Base-by-base conservation (phyloP, 2,329 filamentous ascomycete species). In the Sporothrix brasiliensis region DNA sequence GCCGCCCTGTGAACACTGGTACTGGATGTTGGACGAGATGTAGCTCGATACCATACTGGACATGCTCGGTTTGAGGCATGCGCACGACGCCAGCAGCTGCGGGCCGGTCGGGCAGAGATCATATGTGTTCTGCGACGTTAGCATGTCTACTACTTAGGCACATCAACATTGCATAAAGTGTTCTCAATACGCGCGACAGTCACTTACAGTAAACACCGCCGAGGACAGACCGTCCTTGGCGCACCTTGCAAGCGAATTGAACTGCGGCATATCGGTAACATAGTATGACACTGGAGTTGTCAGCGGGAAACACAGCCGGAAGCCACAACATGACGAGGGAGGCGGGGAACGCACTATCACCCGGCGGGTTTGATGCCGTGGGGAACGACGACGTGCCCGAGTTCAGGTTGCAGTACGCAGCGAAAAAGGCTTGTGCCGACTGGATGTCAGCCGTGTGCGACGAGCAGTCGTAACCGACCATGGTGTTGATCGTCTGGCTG, bases 321-420 rank as follows among this genome's bases (percentile, higher is more conserved):
- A 7, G 47, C 16, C 16, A 4, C 41, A 13, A 13, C 14, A 44
- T 16, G 41, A 14, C 13, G 41, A 49, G 47, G 16, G 14, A 49
- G 16, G 47, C 4, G 47, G 14, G 16, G 16, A 49, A 80, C 83
- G 72, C 74, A 86, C 83, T 85, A 72, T 86, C 81, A 56, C 86
- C 85, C 0, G 85, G 83, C 7, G 85, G 85, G 39, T 79, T 75
- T 0, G 81, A 77, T 1, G 83, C 80, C 4, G 76, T 73, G 1
- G 84, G 83, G 72, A 88, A 86, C 0, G 78, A 79, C 0, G 83
- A 83, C 0, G 83, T 85, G 69, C 84, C 85, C 14, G 81, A 73
- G 58, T 81, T 82, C 75, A 87, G 80, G 27, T 79, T 80, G 74
- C 86, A 88, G 74, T 86, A 87, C 3, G 83, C 84, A 0, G 79